Conservation (phyloP, 208 protist genomes). For the Trypanosoma lewisi region DNA sequence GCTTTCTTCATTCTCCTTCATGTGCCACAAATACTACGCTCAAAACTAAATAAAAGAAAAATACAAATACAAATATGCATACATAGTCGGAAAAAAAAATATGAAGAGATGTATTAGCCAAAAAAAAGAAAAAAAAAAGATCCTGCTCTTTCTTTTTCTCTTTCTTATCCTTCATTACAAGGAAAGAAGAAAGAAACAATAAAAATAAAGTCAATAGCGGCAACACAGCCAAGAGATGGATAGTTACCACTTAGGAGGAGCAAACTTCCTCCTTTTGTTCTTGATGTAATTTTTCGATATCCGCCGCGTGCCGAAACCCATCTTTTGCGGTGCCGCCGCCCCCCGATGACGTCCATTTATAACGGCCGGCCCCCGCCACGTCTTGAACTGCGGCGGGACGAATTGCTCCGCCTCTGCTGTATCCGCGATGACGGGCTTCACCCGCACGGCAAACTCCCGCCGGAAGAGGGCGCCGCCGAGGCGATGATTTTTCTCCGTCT, state of each 20-base stretch:
- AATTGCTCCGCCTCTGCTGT: conserved; percentile 54
- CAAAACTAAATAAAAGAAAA: too few species aligned
- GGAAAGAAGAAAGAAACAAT: too few species aligned
- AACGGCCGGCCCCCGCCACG: conserved; percentile 40
- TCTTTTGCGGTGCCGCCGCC: conserved; percentile 23
- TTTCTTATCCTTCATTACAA: not conserved
- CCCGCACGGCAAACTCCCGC: conserved; percentile 48
- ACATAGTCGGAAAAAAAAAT: too few species aligned
- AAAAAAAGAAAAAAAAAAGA: too few species aligned
- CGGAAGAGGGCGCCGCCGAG: conserved; percentile 44
- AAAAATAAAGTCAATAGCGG: not conserved
- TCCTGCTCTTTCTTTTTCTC: not conserved
- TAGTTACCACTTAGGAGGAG: conserved; percentile 19
- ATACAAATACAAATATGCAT: too few species aligned
- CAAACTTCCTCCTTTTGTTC: conserved; percentile 50
- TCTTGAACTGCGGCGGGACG: conserved; percentile 77
- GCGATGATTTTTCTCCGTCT: conserved; percentile 13
- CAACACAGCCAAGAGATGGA: too few species aligned
- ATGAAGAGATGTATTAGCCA: not conserved
- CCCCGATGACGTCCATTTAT: conserved; percentile 31
- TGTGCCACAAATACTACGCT: too few species aligned
- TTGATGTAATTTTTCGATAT: conserved; percentile 84
- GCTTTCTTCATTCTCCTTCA: too few species aligned
- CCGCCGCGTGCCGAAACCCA: conserved; percentile 66
- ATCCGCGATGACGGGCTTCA: conserved; percentile 45